Percentiles rank a stretch among this genome's conserved stretches.
phyloP scores from a whole-genome alignment of 257 asterid genomes.

The Gardenia jasminoides region DNA sequence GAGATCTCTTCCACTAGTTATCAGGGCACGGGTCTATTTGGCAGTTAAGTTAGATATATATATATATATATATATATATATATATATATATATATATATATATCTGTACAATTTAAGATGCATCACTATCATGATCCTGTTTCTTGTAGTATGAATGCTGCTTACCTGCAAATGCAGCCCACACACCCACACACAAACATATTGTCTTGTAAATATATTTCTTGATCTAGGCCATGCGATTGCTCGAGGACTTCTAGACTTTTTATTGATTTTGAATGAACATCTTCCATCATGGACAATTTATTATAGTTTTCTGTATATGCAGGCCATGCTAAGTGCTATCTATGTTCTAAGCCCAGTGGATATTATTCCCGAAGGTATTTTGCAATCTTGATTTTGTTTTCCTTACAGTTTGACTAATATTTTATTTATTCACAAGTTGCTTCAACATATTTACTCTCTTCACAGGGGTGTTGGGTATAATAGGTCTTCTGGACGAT shows the following conservation, averaged over 20 bases:
- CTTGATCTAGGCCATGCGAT: not conserved
- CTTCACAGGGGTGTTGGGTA: constrained; percentile 56
- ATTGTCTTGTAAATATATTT: not conserved
- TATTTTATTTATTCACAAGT: not conserved
- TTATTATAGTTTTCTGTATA: not conserved
- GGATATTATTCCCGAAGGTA: constrained; percentile 57
- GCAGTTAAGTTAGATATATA: constrained; percentile 85
- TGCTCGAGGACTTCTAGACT: not conserved
- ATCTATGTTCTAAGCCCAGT: constrained; percentile 51
- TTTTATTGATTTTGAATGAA: not conserved
- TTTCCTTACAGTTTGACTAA: not conserved
- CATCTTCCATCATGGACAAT: not conserved
- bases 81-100: not conserved
- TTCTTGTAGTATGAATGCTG: not conserved
- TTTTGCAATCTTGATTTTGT: constrained; percentile 10
- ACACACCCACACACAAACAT: not conserved
- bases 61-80: too few species aligned
- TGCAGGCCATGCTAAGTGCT: constrained; percentile 40
- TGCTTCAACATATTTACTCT: constrained; percentile 10
- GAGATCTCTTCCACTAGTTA: constrained; percentile 76
- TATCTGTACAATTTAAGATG: not conserved
- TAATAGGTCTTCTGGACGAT: constrained; percentile 85
- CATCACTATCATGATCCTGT: not conserved
- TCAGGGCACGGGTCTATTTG: constrained; percentile 78
- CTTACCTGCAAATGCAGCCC: not conserved